Evolutionary conservation across 805 yeast genomes (phyloP).

Genomic region (Spathaspora arborariae): DNA sequence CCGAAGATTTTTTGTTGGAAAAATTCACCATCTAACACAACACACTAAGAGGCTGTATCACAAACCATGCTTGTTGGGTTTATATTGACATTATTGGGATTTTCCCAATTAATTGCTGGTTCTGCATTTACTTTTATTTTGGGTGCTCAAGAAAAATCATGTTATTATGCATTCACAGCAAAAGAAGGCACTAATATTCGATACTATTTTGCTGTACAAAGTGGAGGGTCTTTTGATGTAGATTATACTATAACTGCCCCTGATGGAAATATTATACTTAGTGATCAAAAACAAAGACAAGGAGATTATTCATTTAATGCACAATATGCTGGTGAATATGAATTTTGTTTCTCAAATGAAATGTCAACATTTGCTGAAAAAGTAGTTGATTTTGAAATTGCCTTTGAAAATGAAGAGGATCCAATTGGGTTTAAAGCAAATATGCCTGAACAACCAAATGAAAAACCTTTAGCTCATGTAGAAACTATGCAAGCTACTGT

Average conservation of each 20-base stretch:
- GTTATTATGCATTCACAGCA: constrained; percentile 69
- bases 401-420: constrained; percentile 40
- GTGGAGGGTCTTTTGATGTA: constrained; percentile 77
- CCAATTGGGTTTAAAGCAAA: constrained; percentile 48
- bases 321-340: constrained; percentile 70
- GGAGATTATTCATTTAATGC: constrained; percentile 77
- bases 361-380: constrained; percentile 81
- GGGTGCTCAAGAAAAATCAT: constrained; percentile 70
- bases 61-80: constrained; percentile 12
- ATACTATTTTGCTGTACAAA: constrained; percentile 79
- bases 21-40: neutral
- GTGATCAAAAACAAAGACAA: constrained; percentile 63
- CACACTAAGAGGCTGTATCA: neutral
- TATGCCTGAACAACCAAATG: constrained; percentile 52
- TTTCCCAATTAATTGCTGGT: constrained; percentile 31
- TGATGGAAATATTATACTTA: constrained; percentile 46
- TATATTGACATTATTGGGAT: constrained; percentile 16
- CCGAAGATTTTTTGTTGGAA: neutral
- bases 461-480: constrained; percentile 49
- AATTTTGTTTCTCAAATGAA: constrained; percentile 79
- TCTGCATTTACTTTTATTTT: constrained; percentile 70
- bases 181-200: constrained; percentile 58
- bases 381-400: constrained; percentile 79
- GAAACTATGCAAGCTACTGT: constrained; percentile 52
- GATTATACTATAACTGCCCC: constrained; percentile 67